Evolutionary conservation across 305 asterid genomes (phyloP), one percentile per base, ranked within the genome.

Genomic region (Stenogyne calaminthoides): DNA sequence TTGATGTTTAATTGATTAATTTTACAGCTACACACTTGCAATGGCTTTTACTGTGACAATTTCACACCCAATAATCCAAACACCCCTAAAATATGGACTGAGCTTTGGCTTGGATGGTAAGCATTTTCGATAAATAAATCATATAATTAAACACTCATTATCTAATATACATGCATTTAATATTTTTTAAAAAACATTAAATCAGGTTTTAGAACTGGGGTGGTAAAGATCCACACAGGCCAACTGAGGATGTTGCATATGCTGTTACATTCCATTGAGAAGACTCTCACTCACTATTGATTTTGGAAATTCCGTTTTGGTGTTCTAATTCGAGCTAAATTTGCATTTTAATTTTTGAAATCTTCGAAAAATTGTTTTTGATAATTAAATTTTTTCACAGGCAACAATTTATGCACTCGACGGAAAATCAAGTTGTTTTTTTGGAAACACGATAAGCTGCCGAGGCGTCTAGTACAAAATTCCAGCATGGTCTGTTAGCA

Each of bases 401-500:
- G 78, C 4, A 6, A 78, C 78, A 0, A 25, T 60, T 12, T 78
- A 67, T 66, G 54, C 82, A 3, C 9, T 74, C 1, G 70, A 82
- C 25, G 89, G 76, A 0, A 60, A 77, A 7, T 39, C 83, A 11
- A 77, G 84, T 9, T 92, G 98, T 70, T 86, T 92, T 69, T 67
- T 90, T 10, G 77, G 84, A 39, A 92, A 86, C 22, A 67, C 83
- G 0, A 14, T 92, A 4, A 70, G 8, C 0, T 84, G 70, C 70
- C 4, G 67, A 29, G 96, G 93, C n/a, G 58, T 27, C 1, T 49
- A 76, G 0, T 77, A 81, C 77, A 49, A 19, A 6, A 83, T 92
- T 0, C 98, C 97, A 0, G 97, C 98, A n/a, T 92, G 98, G 98
- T 90, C 98, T 4, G 96, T 90, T 32, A 87, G 91, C 64, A 84